These are phyloP conservation scores for Zymoseptoria crescenta DNA, from an alignment of 2,329 filamentous ascomycete species.

Conservation along the genomic window DNA sequence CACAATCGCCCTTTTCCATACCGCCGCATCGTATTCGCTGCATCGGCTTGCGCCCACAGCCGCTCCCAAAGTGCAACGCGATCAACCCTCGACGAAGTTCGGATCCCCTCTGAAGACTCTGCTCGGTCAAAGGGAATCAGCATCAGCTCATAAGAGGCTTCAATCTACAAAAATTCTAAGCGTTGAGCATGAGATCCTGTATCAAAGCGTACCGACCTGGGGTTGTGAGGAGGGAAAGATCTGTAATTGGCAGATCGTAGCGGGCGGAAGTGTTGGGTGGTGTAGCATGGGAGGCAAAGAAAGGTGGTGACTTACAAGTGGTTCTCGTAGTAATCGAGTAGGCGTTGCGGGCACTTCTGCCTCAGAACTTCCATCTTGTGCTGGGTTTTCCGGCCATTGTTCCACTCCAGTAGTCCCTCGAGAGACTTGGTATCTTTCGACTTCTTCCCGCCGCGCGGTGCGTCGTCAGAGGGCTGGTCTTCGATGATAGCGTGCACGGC, in stretches of 20 bases:
- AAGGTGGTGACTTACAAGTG: constrained; percentile 30
- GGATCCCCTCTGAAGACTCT: constrained; percentile 10
- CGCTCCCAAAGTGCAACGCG: too few species aligned
- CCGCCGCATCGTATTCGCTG: background rate
- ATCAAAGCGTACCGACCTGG: background rate
- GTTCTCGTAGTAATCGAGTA: constrained; percentile 33
- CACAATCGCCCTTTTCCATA: background rate
- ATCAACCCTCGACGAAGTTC: constrained; percentile 1
- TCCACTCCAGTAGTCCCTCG: constrained; percentile 66
- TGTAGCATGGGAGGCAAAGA: background rate
- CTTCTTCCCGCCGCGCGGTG: constrained; percentile 14
- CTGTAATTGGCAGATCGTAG: background rate
- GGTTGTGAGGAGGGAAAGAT: constrained; percentile 3
- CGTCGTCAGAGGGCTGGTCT: constrained; percentile 27
- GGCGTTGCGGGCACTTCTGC: constrained; percentile 66
- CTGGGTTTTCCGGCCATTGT: constrained; percentile 63
- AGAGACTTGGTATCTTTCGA: constrained; percentile 42
- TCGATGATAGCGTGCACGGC: constrained; percentile 67
- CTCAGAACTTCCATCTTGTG: constrained; percentile 63
- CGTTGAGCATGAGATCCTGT: constrained; percentile 12
- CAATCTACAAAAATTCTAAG: constrained; percentile 21
- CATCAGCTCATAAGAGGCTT: constrained; percentile 14
- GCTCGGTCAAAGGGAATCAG: constrained; percentile 3
- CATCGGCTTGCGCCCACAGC: too few species aligned
- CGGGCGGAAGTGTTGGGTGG: background rate